Base-by-base conservation (phyloP, 495 filamentous ascomycete genomes). In the Bryoglossum gracile region DNA sequence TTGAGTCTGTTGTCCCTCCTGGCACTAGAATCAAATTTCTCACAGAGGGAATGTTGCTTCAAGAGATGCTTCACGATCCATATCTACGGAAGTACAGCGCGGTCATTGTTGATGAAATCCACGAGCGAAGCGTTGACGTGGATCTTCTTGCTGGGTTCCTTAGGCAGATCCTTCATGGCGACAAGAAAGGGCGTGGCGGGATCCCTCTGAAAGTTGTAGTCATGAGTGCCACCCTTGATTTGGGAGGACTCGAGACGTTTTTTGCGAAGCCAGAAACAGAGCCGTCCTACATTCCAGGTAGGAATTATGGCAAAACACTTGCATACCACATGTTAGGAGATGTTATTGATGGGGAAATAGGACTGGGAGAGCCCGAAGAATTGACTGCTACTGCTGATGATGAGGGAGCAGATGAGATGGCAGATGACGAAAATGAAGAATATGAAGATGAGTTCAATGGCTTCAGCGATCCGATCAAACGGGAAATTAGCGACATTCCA, bases 161-260 rank as follows among this genome's bases (percentile, higher is more conserved):
- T 52, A 86, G 82, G 59, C 83, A 84, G 49, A 70, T 94, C 23
- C 62, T 87, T 1, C 65, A 68, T 23, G 78, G 80, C 3, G 68
- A 75, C 50, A 73, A 70, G 46, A 66, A 65, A 11, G 84, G 77
- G 17, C 73, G 83, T 26, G 82, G 79, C 14, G 84, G 84, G 9
- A 65, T 86, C 34, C 78, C 84, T 0, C 68, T 97, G 48, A 97
- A 95, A 61, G 82, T 95, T 8, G 77, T 94, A 13, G 78, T 96
- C 55, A 99, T 99, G 94, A 95, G 89, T 69, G 94, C 94, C 41
- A 99, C 94, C 13, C 84, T 87, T 14, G 88, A 96, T 63, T 80
- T 92, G 54, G 84, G 89, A 48, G 79, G 69, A 46, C 75, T 96
- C 21, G 71, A 77, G 34, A 66, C 69, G 0, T 97, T 95, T 65